A percentile compares a stretch with the other conserved stretches of the same genome.
Conservation (phyloP, 345 rosid genomes). For the Linum tenue region DNA sequence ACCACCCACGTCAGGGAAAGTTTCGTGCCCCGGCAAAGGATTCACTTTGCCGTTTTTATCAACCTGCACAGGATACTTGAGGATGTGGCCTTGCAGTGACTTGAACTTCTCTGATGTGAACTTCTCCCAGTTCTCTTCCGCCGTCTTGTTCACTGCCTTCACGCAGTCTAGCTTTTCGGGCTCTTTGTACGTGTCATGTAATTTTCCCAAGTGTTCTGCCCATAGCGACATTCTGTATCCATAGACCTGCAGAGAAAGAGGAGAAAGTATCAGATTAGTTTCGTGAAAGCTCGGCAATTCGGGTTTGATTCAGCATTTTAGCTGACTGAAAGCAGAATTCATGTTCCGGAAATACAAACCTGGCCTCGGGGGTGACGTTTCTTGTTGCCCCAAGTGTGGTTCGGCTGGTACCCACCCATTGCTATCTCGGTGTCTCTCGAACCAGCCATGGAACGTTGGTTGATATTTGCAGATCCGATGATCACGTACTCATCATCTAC, state of each 20-base stretch:
- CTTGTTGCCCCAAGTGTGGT: constrained; percentile 47
- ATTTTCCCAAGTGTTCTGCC: constrained; percentile 67
- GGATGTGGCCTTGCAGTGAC: constrained; percentile 57
- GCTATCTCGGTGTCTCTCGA: constrained; percentile 84
- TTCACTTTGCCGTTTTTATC: constrained; percentile 43
- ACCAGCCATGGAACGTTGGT: constrained; percentile 80
- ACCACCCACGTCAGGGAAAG: constrained; percentile 82
- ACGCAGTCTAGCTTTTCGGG: constrained; percentile 54
- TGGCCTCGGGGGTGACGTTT: constrained; percentile 61
- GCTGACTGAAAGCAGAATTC: too few species aligned
- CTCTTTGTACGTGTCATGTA: constrained; percentile 38
- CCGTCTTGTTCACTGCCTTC: constrained; percentile 48
- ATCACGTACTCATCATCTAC: constrained; percentile 73
- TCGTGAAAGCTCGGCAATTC: not conserved
- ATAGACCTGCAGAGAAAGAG: constrained; percentile 34
- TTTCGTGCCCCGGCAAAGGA: constrained; percentile 48
- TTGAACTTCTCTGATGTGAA: constrained; percentile 35
- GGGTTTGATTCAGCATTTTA: not conserved
- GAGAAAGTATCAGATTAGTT: not conserved
- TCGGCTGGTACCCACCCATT: constrained; percentile 72
- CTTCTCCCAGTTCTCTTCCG: constrained; percentile 64
- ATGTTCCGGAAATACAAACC: constrained; percentile 18
- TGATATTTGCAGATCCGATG: constrained; percentile 82
- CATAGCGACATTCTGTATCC: constrained; percentile 88
- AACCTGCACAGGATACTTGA: constrained; percentile 57